A percentile compares a stretch with the other conserved stretches of the same genome.
Evolutionary conservation across 495 filamentous ascomycete species (phyloP).

Genomic region (Penicillium taxi): DNA sequence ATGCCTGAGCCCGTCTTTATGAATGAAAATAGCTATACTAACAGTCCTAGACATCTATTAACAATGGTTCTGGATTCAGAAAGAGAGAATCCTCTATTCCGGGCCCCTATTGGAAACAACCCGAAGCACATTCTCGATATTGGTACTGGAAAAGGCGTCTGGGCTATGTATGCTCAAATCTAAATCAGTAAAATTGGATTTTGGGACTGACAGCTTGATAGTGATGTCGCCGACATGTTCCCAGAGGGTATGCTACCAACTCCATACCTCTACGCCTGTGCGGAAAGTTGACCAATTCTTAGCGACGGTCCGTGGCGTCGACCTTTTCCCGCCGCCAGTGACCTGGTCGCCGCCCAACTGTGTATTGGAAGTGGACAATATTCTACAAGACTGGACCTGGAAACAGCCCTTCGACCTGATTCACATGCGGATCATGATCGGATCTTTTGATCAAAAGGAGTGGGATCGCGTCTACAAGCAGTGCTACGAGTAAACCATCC

Average conservation of each 20-base stretch:
- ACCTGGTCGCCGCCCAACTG: constrained; percentile 22
- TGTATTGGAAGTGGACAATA: constrained; percentile 18
- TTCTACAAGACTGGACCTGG: constrained; percentile 17
- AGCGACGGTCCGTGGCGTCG: constrained; percentile 6
- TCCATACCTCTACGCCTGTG: not conserved
- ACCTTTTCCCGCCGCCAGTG: constrained; percentile 11
- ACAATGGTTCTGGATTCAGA: constrained; percentile 4
- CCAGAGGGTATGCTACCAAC: not conserved
- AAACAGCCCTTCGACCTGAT: constrained; percentile 18
- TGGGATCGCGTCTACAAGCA: constrained; percentile 17
- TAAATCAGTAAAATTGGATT: not conserved
- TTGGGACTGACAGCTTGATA: not conserved
- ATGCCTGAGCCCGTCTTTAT: no score
- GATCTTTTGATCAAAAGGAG: constrained; percentile 10
- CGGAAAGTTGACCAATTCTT: not conserved
- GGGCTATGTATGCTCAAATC: constrained; percentile 5
- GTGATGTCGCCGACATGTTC: constrained; percentile 6
- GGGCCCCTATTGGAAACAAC: constrained; percentile 1
- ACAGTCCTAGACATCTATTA: constrained; percentile 2
- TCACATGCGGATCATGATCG: constrained; percentile 14
- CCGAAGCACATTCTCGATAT: constrained; percentile 9
- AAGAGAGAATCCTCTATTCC: constrained; percentile 7
- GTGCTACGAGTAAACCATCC: constrained; percentile 7
- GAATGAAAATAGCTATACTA: not conserved
- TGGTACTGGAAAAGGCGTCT: constrained; percentile 8